These are phyloP conservation scores for Globomyces sp. DNA, from an alignment of 371 early-diverging fungal species.

Conservation along the genomic window DNA sequence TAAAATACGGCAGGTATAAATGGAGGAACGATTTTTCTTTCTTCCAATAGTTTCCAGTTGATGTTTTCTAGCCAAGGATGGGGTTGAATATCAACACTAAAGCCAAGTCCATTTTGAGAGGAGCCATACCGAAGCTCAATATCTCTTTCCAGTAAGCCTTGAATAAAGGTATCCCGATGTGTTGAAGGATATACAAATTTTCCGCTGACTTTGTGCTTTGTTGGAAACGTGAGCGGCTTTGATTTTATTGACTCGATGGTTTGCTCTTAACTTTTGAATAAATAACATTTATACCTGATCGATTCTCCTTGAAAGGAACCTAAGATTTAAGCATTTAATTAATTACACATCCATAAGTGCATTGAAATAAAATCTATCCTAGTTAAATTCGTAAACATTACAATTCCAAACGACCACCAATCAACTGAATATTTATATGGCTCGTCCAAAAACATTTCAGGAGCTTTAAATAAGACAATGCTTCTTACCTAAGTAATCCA, in stretches of 20 bases:
- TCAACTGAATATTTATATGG: conserved; percentile 92
- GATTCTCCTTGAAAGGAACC: neutral
- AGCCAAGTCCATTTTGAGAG: neutral
- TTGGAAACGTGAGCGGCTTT: neutral
- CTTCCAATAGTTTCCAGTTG: neutral
- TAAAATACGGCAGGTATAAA: neutral
- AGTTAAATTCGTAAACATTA: neutral
- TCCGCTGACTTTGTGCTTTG: neutral
- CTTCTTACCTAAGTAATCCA: conserved; percentile 63
- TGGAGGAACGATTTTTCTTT: neutral
- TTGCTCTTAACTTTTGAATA: neutral
- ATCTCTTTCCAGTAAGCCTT: neutral
- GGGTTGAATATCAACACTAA: neutral
- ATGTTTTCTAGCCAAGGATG: neutral
- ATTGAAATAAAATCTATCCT: conserved; percentile 69
- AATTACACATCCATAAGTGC: conserved; percentile 3
- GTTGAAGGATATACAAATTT: neutral
- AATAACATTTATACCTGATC: too few species aligned
- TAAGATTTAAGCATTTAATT: neutral
- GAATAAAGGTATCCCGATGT: neutral
- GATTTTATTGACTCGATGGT: neutral
- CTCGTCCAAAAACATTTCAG: conserved; percentile 75
- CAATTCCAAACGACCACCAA: conserved; percentile 94
- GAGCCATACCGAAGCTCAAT: neutral
- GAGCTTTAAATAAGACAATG: conserved; percentile 58